Base-by-base conservation (phyloP, 164 flowering plant genomes). In the Hamamelis virginiana region DNA sequence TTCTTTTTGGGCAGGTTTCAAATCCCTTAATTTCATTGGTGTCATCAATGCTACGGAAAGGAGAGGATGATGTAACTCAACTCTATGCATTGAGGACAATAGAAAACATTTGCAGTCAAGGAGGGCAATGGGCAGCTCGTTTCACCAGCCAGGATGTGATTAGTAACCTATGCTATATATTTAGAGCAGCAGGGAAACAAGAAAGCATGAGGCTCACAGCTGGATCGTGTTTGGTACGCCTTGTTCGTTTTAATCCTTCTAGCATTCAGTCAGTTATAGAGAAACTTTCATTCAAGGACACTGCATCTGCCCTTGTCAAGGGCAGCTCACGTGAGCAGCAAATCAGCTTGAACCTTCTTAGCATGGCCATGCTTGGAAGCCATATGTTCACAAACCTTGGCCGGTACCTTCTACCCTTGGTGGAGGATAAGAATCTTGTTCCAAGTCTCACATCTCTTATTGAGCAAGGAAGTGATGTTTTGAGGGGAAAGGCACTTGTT, bases 101-200 rank as follows among this genome's bases (percentile, higher is more conserved):
- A 61, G 99, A 96, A 70, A 96, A 96, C 72, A 81, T 93, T 67
- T 91, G 91, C 71, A 91, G 99, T 77, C 99, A 93, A 84, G 99
- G 98, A 73, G 90, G 80, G 45, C 78, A 83, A 38, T 96, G 98
- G 97, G 94, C 91, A 41, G 73, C 85, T 74, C 95, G 98, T 64
- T 96, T 96, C 73, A 81, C 88, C 61, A 86, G 92, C 83, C 91
- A 84, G 68, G 99, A 93, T 77, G 91, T 91, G 62, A 83, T 96
- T 25, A 82, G 72, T 66, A 91, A 93, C 75, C 85, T 96, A 16
- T 88, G 95, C 71, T 89, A 93, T 68, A 90, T 96, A 57, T 93
- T 80, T 67, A 85, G 84, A 69, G 97, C 98, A 22, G 51, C 83
- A 21, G 97, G 92, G 62, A 96, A 90, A 72, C 95, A 84, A 76